Base-by-base conservation (phyloP, 352 stramenopile species). In the Elongisporangium senticosum region DNA sequence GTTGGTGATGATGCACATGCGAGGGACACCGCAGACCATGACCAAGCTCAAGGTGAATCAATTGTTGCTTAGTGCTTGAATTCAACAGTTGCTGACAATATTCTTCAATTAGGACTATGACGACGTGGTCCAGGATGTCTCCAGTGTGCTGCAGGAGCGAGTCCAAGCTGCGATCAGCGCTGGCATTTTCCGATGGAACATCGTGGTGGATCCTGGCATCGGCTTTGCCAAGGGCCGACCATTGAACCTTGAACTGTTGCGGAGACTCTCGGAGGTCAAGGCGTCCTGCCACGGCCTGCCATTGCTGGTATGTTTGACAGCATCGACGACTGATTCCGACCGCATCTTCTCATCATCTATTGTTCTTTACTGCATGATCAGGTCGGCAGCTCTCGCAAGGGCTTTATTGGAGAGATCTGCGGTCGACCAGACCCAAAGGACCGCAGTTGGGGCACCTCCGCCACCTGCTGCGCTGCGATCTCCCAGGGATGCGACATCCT, bases 1-100 rank as follows among this genome's bases (percentile, higher is more conserved):
- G 70, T 85, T 99, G 58, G 67, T 92, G 20, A 64, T 98, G 2
- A 99, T 99, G 96, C 97, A 99, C 71, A 99, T 98, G 95, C 76
- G 96, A 51, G 97, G 97, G 15, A 98, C 83, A 40, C 94, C 96
- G 2, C 72, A 97, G 72, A 99, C 96, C 11, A 99, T 99, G 97
- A 89, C 87, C 49, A 65, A 51, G 0, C 73, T 91, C 43, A 93
- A 90, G 73, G 80, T 89, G 43, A 7, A 17, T 1, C 10, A 43
- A 43, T 1, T 17, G 11, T 14, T 17, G 8, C 8, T 6, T 37
- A 6, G 26, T 43, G 33, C 11, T 17, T 43, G 11, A 17, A 17
- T 17, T 6, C 28, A 39, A 39, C 10, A 6, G 28, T 39, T 13
- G 28, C 2, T 7, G 11, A 7, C 8, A 6, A 14, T 43, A 4